Evolutionary conservation across 768 basidiomycete species (phyloP).

Genomic region (Mycena galericulata): DNA sequence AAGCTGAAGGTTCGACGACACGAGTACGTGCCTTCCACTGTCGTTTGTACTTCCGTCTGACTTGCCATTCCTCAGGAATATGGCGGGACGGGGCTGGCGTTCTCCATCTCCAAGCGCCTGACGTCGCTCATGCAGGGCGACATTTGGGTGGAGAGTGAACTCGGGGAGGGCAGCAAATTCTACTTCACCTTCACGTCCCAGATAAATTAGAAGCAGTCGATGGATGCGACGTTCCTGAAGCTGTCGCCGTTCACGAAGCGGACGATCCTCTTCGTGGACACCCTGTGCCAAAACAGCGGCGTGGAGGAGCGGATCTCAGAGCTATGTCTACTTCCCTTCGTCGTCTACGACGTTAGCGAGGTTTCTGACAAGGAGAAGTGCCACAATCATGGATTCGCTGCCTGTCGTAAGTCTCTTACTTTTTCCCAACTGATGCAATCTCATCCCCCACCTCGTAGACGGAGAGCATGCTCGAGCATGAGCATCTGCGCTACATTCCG

Average conservation of each 20-base stretch:
- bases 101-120: conserved; percentile 97
- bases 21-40: conserved; percentile 63
- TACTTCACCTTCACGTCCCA: conserved; percentile 96
- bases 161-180: conserved; percentile 92
- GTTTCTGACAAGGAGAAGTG: conserved; percentile 85
- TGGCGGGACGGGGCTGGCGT: conserved; percentile 94
- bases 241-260: conserved; percentile 90
- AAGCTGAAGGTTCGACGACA: conserved; percentile 98
- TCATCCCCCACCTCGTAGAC: conserved; percentile 62
- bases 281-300: conserved; percentile 77
- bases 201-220: conserved; percentile 73
- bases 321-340: conserved; percentile 81
- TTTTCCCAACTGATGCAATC: background rate
- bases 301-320: conserved; percentile 84
- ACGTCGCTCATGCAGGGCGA: conserved; percentile 98
- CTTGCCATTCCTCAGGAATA: conserved; percentile 74
- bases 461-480: conserved; percentile 89
- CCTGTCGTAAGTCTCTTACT: conserved; percentile 69
- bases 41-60: conserved; percentile 9
- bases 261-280: conserved; percentile 93
- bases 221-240: conserved; percentile 80
- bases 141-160: conserved; percentile 98
- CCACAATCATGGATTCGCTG: conserved; percentile 94
- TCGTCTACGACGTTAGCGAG: conserved; percentile 83
- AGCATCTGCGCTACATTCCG: conserved; percentile 96